Base-by-base conservation (phyloP, 2,329 filamentous ascomycete species). In the Monosporascus sp. region DNA sequence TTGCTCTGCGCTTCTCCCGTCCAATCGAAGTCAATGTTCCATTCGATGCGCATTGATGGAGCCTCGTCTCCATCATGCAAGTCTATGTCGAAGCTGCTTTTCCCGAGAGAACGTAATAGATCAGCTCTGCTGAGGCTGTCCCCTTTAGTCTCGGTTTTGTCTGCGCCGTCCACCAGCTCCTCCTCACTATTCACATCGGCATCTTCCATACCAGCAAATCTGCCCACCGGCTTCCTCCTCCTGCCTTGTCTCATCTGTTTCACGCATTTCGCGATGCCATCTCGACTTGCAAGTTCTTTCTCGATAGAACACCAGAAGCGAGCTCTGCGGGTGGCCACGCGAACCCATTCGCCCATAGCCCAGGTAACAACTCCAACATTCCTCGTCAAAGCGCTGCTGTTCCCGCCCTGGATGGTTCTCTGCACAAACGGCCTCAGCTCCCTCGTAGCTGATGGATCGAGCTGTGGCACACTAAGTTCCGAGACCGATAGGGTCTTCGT, bases 1-100 rank as follows among this genome's bases (percentile, higher is more conserved):
- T 73, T 73, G 59, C 80, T 88, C 61, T 80, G 78, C 5, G 84
- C 86, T 64, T 90, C 87, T 6, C 87, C 87, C 0, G 85, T 86
- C 86, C 86, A 90, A 66, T 90, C 86, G 62, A 90, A 88, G 2
- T 70, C 69, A 44, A 88, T 83, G 47, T 69, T 73, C 87, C 87
- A 90, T 53, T 77, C 73, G 1, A 90, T 70, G 26, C 82, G 76
- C 5, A 85, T 52, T 11, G 73, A 66, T 2, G 78, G 72, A 9
- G 71, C 56, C 1, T 66, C 64, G 1, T 71, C 66, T 48, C 69
- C 52, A 71, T 60, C 57, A 49, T 63, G 50, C 61, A 63, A 63
- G 4, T 73, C 68, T 1, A 83, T 56, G 36, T 80, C 75, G 16
- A 77, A 72, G 26, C 69, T 69, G n/a, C 76, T 78, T 45, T 77